A percentile compares a stretch with the other conserved stretches of the same genome.
Evolutionary conservation across 1,139 yeast genomes (phyloP).

Genomic region (Starmera stellimalicola): DNA sequence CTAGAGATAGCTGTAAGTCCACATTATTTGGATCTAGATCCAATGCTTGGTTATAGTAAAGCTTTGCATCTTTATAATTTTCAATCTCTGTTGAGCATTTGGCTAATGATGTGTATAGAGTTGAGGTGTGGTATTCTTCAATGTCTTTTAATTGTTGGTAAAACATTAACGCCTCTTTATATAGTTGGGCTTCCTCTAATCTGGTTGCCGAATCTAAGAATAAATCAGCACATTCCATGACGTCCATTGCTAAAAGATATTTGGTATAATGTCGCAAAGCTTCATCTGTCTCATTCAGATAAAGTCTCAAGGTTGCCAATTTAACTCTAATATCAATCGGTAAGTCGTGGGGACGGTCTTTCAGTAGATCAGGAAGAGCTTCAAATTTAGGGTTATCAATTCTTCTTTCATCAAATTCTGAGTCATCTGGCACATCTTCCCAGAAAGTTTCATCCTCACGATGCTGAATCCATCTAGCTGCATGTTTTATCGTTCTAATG

Average conservation of each 20-base stretch:
- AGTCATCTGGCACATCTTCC: constrained; percentile 68
- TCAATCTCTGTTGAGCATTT: constrained; percentile 71
- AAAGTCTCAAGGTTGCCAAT: constrained; percentile 64
- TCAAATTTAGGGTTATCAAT: constrained; percentile 34
- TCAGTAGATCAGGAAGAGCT: constrained; percentile 27
- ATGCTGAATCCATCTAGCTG: constrained; percentile 76
- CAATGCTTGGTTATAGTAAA: constrained; percentile 49
- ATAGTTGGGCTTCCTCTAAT: constrained; percentile 58
- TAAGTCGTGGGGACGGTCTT: constrained; percentile 36
- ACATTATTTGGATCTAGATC: constrained; percentile 52
- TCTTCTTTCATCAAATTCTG: constrained; percentile 73
- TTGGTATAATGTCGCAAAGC: constrained; percentile 59
- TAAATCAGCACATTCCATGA: constrained; percentile 61
- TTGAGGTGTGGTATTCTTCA: constrained; percentile 40
- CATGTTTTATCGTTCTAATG: constrained; percentile 53
- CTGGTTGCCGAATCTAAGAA: constrained; percentile 69
- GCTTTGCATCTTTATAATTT: constrained; percentile 60
- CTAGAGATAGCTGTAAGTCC: constrained; percentile 68
- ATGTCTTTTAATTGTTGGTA: constrained; percentile 43
- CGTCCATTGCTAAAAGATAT: constrained; percentile 44
- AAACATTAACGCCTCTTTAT: constrained; percentile 62
- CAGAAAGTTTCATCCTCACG: constrained; percentile 71
- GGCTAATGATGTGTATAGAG: constrained; percentile 57
- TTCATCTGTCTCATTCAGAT: constrained; percentile 54
- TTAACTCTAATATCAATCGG: constrained; percentile 87